Percentiles rank a stretch among this genome's conserved stretches.
Evolutionary conservation across 2,329 filamentous ascomycete genomes (phyloP).

Genomic region (Sarocladium oryzae): DNA sequence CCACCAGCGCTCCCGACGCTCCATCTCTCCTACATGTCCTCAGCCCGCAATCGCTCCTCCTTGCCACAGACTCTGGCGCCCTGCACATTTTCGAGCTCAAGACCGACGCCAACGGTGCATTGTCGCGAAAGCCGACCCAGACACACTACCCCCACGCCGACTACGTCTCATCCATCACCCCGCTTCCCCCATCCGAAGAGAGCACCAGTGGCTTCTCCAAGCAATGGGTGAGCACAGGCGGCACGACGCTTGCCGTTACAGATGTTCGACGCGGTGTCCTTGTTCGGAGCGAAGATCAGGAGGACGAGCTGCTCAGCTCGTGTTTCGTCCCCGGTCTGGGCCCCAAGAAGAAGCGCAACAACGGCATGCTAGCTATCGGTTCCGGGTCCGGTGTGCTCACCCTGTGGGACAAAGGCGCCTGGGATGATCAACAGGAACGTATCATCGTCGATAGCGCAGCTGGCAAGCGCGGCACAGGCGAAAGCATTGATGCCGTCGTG

Average conservation of each 20-base stretch:
- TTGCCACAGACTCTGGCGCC: slow-evolving; percentile 84
- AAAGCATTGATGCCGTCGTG: slow-evolving; percentile 74
- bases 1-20: slow-evolving; percentile 53
- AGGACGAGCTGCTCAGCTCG: slow-evolving; percentile 83
- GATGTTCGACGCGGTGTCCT: slow-evolving; percentile 83
- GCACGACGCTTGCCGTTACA: slow-evolving; percentile 82
- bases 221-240: slow-evolving; percentile 91
- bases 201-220: slow-evolving; percentile 87
- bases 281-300: slow-evolving; percentile 87
- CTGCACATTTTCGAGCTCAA: slow-evolving; percentile 85
- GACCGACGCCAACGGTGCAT: slow-evolving; percentile 26
- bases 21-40: slow-evolving; percentile 77
- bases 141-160: slow-evolving; percentile 85
- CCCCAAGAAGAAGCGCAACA: slow-evolving; percentile 56
- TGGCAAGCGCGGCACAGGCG: slow-evolving; percentile 45
- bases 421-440: slow-evolving; percentile 92
- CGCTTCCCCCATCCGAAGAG: slow-evolving; percentile 70
- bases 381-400: slow-evolving; percentile 75
- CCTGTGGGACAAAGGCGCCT: slow-evolving; percentile 87
- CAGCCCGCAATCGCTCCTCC: slow-evolving; percentile 79
- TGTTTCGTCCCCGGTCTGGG: slow-evolving; percentile 72
- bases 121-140: slow-evolving; percentile 61
- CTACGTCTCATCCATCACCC: slow-evolving; percentile 82
- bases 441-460: slow-evolving; percentile 65
- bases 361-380: slow-evolving; percentile 72